These are phyloP conservation scores for Novymonas esmeraldas DNA, from an alignment of 208 protist species.

Conservation along the genomic window DNA sequence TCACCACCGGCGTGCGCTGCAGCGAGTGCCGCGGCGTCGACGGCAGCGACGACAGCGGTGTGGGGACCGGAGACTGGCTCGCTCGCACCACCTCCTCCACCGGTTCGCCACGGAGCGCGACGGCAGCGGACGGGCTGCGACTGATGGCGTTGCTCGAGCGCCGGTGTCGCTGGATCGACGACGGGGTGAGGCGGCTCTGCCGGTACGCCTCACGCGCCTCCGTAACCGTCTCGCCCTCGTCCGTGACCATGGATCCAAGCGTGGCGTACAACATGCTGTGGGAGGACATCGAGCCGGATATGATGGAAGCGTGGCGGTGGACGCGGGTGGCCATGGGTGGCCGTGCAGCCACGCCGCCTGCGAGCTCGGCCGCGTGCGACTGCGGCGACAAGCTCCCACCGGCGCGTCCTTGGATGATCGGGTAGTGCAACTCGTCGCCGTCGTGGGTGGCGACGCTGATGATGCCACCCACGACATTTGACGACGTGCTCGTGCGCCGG, in stretches of 20 bases:
- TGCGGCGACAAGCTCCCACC: constrained; percentile 20
- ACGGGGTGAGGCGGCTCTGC: constrained; percentile 25
- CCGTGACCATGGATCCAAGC: not conserved
- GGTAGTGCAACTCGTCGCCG: constrained; percentile 24
- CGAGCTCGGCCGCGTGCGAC: not conserved
- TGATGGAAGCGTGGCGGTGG: constrained; percentile 11
- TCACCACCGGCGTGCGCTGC: not conserved
- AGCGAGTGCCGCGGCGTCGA: constrained; percentile 23
- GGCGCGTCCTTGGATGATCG: constrained; percentile 29
- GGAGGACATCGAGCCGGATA: not conserved
- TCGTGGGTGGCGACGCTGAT: constrained; percentile 23
- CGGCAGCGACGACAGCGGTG: constrained; percentile 5
- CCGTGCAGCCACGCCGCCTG: not conserved
- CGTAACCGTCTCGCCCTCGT: constrained; percentile 8
- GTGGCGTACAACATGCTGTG: not conserved
- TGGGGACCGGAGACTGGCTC: not conserved
- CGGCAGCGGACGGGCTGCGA: constrained; percentile 10
- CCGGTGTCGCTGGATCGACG: constrained; percentile 27
- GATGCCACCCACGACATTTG: not conserved
- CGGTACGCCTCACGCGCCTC: constrained; percentile 19
- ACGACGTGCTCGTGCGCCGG: not conserved
- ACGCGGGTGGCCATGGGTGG: constrained; percentile 9
- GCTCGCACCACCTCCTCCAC: constrained; percentile 21
- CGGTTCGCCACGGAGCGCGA: constrained; percentile 24
- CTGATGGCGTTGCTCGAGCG: constrained; percentile 1